Conservation (phyloP, 1,284 basidiomycete genomes). For the Psilocybe mexicana region DNA sequence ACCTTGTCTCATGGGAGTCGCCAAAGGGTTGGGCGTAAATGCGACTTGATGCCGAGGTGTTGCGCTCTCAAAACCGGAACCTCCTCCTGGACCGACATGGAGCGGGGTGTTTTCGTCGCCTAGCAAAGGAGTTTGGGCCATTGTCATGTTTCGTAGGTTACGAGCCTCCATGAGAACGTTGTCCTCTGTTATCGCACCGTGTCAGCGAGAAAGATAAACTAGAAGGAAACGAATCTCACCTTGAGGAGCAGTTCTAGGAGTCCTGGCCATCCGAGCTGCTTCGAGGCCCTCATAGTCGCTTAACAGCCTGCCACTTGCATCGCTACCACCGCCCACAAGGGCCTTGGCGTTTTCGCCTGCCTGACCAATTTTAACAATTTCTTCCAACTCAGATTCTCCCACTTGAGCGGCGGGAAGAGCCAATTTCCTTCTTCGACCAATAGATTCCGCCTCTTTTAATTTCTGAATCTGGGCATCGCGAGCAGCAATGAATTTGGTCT, state of each 20-base stretch:
- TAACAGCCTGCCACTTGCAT: slow-evolving; percentile 84
- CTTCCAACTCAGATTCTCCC: slow-evolving; percentile 93
- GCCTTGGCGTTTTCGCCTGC: slow-evolving; percentile 88
- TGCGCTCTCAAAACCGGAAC: slow-evolving; percentile 89
- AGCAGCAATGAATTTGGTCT: slow-evolving; percentile 90
- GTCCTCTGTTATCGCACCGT: slow-evolving; percentile 63
- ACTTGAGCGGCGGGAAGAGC: slow-evolving; percentile 91
- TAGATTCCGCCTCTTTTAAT: slow-evolving; percentile 95
- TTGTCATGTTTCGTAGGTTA: slow-evolving; percentile 91
- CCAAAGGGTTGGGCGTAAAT: slow-evolving; percentile 94
- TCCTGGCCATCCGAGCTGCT: slow-evolving; percentile 86
- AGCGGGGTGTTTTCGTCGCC: slow-evolving; percentile 97
- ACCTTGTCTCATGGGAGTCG: slow-evolving; percentile 70
- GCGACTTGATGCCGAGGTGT: slow-evolving; percentile 87
- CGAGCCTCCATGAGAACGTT: slow-evolving; percentile 93
- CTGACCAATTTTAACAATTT: slow-evolving; percentile 98
- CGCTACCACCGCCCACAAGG: slow-evolving; percentile 78
- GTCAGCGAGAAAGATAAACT: not conserved
- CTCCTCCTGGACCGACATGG: slow-evolving; percentile 68
- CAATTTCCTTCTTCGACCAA: slow-evolving; percentile 86
- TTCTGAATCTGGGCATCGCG: slow-evolving; percentile 97
- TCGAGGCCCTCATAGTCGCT: slow-evolving; percentile 93
- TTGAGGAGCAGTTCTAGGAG: slow-evolving; percentile 89
- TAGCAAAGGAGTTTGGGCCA: slow-evolving; percentile 90
- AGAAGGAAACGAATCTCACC: slow-evolving; percentile 53